Evolutionary conservation across 116 monocot species (phyloP).

Genomic region (Cymodocea nodosa): DNA sequence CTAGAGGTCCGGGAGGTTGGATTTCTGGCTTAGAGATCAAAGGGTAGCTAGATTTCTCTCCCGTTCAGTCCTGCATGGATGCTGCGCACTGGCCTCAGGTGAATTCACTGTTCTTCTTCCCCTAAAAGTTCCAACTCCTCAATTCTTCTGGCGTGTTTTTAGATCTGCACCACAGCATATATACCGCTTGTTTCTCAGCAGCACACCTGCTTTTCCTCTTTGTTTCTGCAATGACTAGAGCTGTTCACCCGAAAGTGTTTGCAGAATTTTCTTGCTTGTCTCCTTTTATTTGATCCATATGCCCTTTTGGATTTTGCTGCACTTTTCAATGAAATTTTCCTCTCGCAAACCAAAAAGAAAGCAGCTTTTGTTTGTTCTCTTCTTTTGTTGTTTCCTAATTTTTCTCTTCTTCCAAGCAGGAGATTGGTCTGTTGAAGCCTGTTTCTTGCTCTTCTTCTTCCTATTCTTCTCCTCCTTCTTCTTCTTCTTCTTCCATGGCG

Average conservation of each 20-base stretch:
- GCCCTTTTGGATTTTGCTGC: background rate
- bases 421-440: no score
- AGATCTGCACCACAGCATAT: background rate
- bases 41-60: no score
- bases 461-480: background rate
- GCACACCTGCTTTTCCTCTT: background rate
- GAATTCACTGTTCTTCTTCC: constrained; percentile 2
- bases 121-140: background rate
- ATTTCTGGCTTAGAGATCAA: constrained; percentile 1
- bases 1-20: background rate
- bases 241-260: background rate
- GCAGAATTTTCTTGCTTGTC: background rate
- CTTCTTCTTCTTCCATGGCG: background rate
- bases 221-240: background rate
- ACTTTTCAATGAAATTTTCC: no score
- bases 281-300: background rate
- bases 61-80: constrained; percentile 14
- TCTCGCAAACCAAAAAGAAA: background rate
- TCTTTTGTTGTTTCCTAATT: background rate
- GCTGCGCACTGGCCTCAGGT: constrained; percentile 11
- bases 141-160: background rate
- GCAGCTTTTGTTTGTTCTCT: background rate
- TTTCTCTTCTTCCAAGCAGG: no score
- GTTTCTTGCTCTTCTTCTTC: background rate
- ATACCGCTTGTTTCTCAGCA: no score